A percentile compares a stretch with the other conserved stretches of the same genome.
phyloP scores from a whole-genome alignment of 1,139 yeast genomes.

The Hansenula anomala region DNA sequence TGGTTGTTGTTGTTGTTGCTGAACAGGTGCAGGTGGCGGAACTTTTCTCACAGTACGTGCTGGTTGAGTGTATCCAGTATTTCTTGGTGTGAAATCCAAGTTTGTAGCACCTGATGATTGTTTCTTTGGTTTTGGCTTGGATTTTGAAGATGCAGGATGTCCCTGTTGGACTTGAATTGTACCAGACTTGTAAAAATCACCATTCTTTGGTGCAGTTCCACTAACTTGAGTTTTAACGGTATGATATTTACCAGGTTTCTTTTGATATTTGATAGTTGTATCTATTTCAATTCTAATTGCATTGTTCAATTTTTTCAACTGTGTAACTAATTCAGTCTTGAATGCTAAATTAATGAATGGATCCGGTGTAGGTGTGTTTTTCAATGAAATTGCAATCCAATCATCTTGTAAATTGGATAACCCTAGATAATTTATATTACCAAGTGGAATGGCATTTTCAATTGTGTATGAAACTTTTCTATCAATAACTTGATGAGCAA shows the following conservation, averaged over 20 bases:
- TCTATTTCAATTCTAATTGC: slow-evolving; percentile 63
- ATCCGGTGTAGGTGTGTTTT: slow-evolving; percentile 63
- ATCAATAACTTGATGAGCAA: slow-evolving; percentile 70
- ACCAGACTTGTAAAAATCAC: slow-evolving; percentile 85
- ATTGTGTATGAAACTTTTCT: slow-evolving; percentile 62
- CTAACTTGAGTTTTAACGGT: slow-evolving; percentile 64
- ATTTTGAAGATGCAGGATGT: slow-evolving; percentile 62
- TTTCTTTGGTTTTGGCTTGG: slow-evolving; percentile 68
- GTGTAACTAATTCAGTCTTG: slow-evolving; percentile 86
- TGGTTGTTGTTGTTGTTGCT: slow-evolving; percentile 15
- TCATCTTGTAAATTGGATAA: slow-evolving; percentile 82
- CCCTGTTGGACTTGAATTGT: slow-evolving; percentile 82
- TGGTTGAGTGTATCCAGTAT: slow-evolving; percentile 4
- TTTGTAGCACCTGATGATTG: slow-evolving; percentile 22
- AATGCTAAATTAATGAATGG: slow-evolving; percentile 73
- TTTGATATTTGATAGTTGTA: slow-evolving; percentile 73
- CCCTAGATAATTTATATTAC: slow-evolving; percentile 58
- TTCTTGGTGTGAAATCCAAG: slow-evolving; percentile 21
- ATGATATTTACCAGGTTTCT: slow-evolving; percentile 84
- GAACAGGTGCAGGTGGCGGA: slow-evolving; percentile 24
- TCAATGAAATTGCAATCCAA: slow-evolving; percentile 79
- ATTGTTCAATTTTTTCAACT: slow-evolving; percentile 59
- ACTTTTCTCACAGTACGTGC: slow-evolving; percentile 15
- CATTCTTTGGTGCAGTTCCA: slow-evolving; percentile 51
- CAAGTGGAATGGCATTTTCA: slow-evolving; percentile 62